Conservation (phyloP, 306 rosid species). For the Rosa persica region DNA sequence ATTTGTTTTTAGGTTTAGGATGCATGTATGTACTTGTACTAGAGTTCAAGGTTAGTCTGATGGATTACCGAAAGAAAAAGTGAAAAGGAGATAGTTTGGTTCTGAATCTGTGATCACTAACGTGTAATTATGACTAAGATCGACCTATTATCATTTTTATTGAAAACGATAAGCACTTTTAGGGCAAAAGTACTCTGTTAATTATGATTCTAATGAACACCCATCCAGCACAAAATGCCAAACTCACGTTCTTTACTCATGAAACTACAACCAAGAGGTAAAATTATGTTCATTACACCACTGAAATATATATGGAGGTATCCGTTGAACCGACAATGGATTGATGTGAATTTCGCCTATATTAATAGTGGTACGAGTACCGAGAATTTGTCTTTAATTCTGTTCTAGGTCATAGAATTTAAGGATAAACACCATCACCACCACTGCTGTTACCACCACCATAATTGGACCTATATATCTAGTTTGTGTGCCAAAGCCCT, state of each 20-base stretch:
- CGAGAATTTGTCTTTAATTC: too few relatives aligned
- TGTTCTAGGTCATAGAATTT: too few relatives aligned
- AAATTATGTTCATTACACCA: too few relatives aligned
- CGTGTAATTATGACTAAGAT: conserved; percentile 32
- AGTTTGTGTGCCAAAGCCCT: not conserved
- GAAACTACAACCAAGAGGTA: not conserved
- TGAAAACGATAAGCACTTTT: conserved; percentile 27
- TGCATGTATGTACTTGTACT: conserved; percentile 20
- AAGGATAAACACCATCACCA: too few relatives aligned
- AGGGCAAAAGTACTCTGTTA: not conserved
- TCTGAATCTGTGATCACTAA: conserved; percentile 26
- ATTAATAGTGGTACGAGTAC: too few relatives aligned
- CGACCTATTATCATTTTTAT: conserved; percentile 1
- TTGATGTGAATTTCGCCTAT: too few relatives aligned
- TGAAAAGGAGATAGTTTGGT: not conserved
- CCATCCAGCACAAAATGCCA: not conserved
- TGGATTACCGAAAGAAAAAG: conserved; percentile 19
- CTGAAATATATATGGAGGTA: too few relatives aligned
- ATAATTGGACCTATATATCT: too few relatives aligned
- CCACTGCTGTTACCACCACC: not conserved
- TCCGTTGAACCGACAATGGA: too few relatives aligned
- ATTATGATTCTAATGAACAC: not conserved
- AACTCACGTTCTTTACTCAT: not conserved
- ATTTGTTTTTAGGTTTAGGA: conserved; percentile 16
- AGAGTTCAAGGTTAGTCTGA: conserved; percentile 17